Evolutionary conservation across 2,329 filamentous ascomycete species (phyloP).

Genomic region (Alternaria tenuissima): DNA sequence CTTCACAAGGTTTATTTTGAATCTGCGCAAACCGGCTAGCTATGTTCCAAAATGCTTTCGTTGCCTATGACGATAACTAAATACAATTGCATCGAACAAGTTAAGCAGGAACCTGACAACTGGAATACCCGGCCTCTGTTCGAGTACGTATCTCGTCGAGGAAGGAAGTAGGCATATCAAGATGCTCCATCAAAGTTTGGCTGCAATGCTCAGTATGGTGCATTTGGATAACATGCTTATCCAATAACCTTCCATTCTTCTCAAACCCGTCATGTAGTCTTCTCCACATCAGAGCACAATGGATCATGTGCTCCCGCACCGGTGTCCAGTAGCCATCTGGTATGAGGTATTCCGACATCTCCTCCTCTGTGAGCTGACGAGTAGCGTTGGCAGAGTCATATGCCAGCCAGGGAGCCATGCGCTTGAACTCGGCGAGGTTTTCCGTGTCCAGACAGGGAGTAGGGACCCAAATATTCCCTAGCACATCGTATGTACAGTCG

Average conservation of each 20-base stretch:
- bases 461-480: not conserved
- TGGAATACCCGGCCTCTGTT: not conserved
- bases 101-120: not conserved
- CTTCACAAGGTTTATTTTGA: not conserved
- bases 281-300: not conserved
- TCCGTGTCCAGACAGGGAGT: not conserved
- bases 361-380: conserved; percentile 10
- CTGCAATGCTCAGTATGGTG: not conserved
- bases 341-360: conserved; percentile 12
- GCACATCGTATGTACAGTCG: not conserved
- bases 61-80: not conserved
- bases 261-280: not conserved
- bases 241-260: not conserved
- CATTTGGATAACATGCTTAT: not conserved
- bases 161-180: not conserved
- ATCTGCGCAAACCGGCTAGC: not conserved
- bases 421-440: not conserved
- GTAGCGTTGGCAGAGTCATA: conserved; percentile 15
- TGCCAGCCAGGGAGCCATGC: not conserved
- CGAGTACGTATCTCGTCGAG: not conserved
- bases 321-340: conserved; percentile 14
- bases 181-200: not conserved
- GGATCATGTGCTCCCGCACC: conserved; percentile 11
- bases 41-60: not conserved
- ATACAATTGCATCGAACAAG: not conserved